Evolutionary conservation across 75 land plant species (phyloP).

Genomic region (Sequoia sempervirens): DNA sequence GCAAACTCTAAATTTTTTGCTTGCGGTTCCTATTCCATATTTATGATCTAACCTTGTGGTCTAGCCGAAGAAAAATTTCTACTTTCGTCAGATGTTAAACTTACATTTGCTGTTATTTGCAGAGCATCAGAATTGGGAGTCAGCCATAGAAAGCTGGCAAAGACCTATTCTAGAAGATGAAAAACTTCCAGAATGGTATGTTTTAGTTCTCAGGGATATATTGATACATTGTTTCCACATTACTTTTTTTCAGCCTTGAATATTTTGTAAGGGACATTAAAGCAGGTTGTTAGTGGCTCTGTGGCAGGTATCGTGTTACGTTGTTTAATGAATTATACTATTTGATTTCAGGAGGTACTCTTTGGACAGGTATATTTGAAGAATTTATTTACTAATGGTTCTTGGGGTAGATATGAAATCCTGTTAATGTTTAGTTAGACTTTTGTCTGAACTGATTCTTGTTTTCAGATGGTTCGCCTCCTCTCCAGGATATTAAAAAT

Average conservation of each 20-base stretch:
- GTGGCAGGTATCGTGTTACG: conserved; percentile 69
- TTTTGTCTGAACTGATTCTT: not conserved
- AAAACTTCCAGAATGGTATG: conserved; percentile 67
- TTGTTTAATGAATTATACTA: conserved; percentile 87
- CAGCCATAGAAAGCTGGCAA: conserved; percentile 78
- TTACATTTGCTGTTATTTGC: conserved; percentile 8
- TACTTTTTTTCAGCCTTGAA: not conserved
- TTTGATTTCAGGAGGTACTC: conserved; percentile 78
- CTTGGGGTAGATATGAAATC: not conserved
- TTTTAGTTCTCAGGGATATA: not conserved
- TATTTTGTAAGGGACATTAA: not conserved
- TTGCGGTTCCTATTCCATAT: not conserved
- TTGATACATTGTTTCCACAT: not conserved
- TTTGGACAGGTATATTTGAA: conserved; percentile 73
- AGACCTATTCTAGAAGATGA: conserved; percentile 65
- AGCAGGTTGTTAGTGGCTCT: not conserved
- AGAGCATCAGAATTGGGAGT: conserved; percentile 71
- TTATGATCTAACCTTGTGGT: not conserved
- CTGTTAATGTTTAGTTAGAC: no score
- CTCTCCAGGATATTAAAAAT: conserved; percentile 32
- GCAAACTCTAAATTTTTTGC: not conserved
- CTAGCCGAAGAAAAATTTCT: not conserved
- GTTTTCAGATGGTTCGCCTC: conserved; percentile 60
- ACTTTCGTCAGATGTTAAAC: not conserved
- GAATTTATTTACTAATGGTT: not conserved